Percentiles rank a stretch among this genome's conserved stretches.
Evolutionary conservation across 148 eudicot species (phyloP).

Genomic region (Nepenthes gracilis): DNA sequence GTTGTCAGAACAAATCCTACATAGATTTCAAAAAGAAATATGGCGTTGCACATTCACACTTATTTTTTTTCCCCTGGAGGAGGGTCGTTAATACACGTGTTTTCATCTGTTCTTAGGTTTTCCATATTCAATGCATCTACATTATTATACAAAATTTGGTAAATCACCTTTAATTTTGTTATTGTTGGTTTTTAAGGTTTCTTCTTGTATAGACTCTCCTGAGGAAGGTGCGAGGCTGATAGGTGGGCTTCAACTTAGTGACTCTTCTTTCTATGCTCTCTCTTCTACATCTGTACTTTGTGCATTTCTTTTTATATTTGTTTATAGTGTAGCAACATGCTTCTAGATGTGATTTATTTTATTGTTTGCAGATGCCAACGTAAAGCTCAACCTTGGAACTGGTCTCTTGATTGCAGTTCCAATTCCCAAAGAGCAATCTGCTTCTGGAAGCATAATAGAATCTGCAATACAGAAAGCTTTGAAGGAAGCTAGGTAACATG

Average conservation of each 20-base stretch:
- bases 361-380: conserved; percentile 46
- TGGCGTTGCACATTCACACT: too few relatives aligned
- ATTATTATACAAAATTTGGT: too few relatives aligned
- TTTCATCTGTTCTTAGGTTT: too few relatives aligned
- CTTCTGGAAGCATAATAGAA: conserved; percentile 72
- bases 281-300: neutral
- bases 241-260: conserved; percentile 24
- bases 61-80: too few relatives aligned
- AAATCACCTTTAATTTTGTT: too few relatives aligned
- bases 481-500: conserved; percentile 59
- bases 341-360: neutral
- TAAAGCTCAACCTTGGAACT: conserved; percentile 52
- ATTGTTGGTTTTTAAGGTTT: conserved; percentile 31
- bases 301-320: neutral
- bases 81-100: too few relatives aligned
- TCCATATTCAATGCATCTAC: too few relatives aligned
- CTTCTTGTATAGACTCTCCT: conserved; percentile 63
- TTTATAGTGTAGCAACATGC: neutral
- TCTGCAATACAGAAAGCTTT: conserved; percentile 82
- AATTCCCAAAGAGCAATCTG: conserved; percentile 79
- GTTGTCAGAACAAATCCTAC: neutral
- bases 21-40: too few relatives aligned
- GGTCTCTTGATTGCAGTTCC: conserved; percentile 89
- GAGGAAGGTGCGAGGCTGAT: conserved; percentile 82
- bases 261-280: neutral